phyloP scores from a whole-genome alignment of 768 basidiomycete species.

The Baorangia bicolor region DNA sequence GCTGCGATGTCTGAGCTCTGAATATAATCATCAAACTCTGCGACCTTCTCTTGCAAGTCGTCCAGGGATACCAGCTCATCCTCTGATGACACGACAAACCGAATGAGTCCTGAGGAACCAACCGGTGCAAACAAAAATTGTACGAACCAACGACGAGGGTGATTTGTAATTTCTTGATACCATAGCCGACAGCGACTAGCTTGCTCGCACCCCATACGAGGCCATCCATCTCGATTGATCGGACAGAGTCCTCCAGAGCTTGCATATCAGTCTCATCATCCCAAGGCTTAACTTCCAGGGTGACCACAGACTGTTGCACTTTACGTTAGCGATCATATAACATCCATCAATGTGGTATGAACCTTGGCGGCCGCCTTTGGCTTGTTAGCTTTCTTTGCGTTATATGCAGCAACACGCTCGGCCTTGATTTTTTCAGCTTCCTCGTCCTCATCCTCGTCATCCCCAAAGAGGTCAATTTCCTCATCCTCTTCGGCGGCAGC shows the following conservation, averaged over 20 bases:
- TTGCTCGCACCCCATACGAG: slow-evolving; percentile 96
- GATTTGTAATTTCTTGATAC: slow-evolving; percentile 89
- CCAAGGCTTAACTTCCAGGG: slow-evolving; percentile 98
- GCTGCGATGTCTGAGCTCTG: slow-evolving; percentile 91
- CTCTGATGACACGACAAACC: slow-evolving; percentile 50
- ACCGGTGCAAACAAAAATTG: background rate
- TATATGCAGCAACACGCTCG: slow-evolving; percentile 91
- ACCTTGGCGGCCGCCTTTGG: slow-evolving; percentile 89
- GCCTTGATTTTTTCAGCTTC: slow-evolving; percentile 88
- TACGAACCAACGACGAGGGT: slow-evolving; percentile 56
- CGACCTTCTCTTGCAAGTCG: slow-evolving; percentile 89
- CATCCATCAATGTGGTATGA: slow-evolving; percentile 14
- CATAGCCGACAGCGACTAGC: slow-evolving; percentile 89
- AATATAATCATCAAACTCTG: slow-evolving; percentile 82
- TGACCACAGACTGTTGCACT: slow-evolving; percentile 87
- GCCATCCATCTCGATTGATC: slow-evolving; percentile 84
- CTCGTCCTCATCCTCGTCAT: slow-evolving; percentile 77
- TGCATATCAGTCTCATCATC: slow-evolving; percentile 99
- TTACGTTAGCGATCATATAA: slow-evolving; percentile 11
- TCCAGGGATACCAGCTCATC: slow-evolving; percentile 93
- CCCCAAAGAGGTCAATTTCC: slow-evolving; percentile 88
- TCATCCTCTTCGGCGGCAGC: slow-evolving; percentile 52
- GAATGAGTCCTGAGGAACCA: background rate
- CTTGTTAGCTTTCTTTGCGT: slow-evolving; percentile 90
- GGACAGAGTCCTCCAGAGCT: slow-evolving; percentile 77